A percentile compares a stretch with the other conserved stretches of the same genome.
These are phyloP conservation scores for Rhododendron griersonianum DNA, from an alignment of 148 eudicot genomes.

Conservation along the genomic window DNA sequence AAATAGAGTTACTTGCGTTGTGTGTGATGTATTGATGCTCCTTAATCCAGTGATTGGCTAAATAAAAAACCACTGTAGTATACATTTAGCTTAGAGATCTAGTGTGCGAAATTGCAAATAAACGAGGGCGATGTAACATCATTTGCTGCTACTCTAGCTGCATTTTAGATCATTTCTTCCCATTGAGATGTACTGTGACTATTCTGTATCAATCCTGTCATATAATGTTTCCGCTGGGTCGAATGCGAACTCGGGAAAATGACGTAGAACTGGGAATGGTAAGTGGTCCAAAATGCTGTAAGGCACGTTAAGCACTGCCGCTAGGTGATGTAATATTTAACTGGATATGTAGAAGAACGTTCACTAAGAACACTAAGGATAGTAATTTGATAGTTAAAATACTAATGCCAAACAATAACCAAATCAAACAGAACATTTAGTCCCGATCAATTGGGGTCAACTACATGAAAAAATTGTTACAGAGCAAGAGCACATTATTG, in stretches of 20 bases:
- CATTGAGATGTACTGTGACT: not conserved
- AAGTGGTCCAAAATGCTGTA: too few species aligned
- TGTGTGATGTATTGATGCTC: not conserved
- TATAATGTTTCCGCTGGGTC: too few species aligned
- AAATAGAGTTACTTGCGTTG: not conserved
- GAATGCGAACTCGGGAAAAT: not conserved
- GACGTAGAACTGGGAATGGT: too few species aligned
- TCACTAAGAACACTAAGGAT: not conserved
- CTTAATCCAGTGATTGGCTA: not conserved
- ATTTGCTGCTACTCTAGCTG: not conserved
- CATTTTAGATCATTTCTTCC: not conserved
- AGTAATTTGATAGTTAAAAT: not conserved
- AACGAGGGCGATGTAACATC: not conserved
- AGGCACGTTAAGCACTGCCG: too few species aligned
- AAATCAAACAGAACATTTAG: too few species aligned
- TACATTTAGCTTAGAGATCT: not conserved
- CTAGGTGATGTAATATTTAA: too few species aligned
- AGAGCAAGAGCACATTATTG: not conserved
- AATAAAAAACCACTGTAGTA: not conserved
- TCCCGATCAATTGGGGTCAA: too few species aligned
- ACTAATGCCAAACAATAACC: not conserved
- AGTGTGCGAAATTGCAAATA: not conserved
- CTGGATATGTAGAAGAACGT: not conserved
- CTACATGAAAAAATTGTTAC: not conserved
- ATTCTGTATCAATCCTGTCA: not conserved